Evolutionary conservation across 2,329 filamentous ascomycete species (phyloP), one percentile per base, ranked within the genome.

Genomic region (Cryphonectria carpinicola): DNA sequence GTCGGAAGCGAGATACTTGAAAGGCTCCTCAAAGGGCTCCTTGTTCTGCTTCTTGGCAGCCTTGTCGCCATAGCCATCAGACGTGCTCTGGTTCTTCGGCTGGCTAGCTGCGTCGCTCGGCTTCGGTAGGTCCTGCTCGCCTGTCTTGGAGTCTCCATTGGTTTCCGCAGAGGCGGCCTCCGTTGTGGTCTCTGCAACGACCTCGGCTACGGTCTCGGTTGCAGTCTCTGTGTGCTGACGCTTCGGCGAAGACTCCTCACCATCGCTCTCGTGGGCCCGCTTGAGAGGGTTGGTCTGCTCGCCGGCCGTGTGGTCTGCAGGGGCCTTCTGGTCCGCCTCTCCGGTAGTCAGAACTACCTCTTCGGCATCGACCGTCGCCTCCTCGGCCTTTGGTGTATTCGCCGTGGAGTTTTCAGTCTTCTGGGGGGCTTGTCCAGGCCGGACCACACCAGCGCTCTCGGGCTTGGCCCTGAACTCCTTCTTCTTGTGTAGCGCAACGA

Each of bases 401-500:
- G n/a, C 46, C 7, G 46, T 28, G n/a, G 28, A 22, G n/a, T 54
- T 52, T 13, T 72, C 71, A 10, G 58, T 37, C 58, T 72, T 72
- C 3, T 62, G 28, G 19, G 68, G 66, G 54, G 70, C 66, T 11
- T 46, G 22, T 4, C 43, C 66, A 32, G 63, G 54, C 65, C 66
- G 60, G 58, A 25, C 64, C 22, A 52, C 32, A 22, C 49, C 88
- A 68, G 82, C 84, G 5, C 87, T 86, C 80, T 96, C 93, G 32
- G 90, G 90, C 80, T 88, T 92, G 11, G 90, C 92, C 79, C 88
- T 92, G 79, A 97, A 94, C 74, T 98, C 96, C 37, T 89, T 88
- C 79, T 91, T 91, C 86, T 99, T 99, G 84, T 98, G 93, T 25
- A 99, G 83, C 0, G 98, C 95, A 0, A 94, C 92, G 79, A 99